Evolutionary conservation across 2,329 filamentous ascomycete species (phyloP), one percentile per base, ranked within the genome.

Genomic region (Ceratocystis variospora): DNA sequence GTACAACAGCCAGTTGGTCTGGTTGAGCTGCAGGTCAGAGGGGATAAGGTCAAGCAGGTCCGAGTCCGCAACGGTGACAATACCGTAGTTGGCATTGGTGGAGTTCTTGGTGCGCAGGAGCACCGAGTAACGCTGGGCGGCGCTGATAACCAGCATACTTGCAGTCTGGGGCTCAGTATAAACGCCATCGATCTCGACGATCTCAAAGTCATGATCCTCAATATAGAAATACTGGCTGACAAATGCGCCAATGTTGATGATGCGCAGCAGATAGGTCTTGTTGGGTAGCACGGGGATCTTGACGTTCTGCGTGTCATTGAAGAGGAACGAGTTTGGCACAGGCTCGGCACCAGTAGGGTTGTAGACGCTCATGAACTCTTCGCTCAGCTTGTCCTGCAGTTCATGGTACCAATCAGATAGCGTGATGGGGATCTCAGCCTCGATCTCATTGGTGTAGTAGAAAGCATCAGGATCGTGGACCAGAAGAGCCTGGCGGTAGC

Each of bases 391-490:
- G 0, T 76, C 75, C 76, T 83, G 82, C 70, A 83, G 75, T 25
- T 80, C 75, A 67, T 85, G 82, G 70, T 85, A 85, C 83, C 83
- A 85, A 70, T 85, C 83, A 1, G 80, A 81, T 44, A 85, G 70
- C 0, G 81, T 83, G n/a, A 85, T 69, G 0, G 80, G 75, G n/a
- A 81, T 71, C 71, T 84, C 80, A 44, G 81, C 79, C 55, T 84
- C 81, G 66, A 79, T 79, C 48, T 78, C 71, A 50, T 74, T 74
- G 46, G 75, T 73, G 71, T 80, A 81, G 0, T 80, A 81, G 0
- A 79, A 80, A 1, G 76, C 73, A 0, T 79, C 72, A 0, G 78
- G 77, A 69, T 85, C 82, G 41, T 80, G 78, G 25, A 85, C 78
- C 55, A 85, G 80, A 41, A 86, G 73, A 1, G 82, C 76, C 2